These are phyloP conservation scores for Breynia disticha DNA, from an alignment of 441 rosid genomes.

Conservation along the genomic window DNA sequence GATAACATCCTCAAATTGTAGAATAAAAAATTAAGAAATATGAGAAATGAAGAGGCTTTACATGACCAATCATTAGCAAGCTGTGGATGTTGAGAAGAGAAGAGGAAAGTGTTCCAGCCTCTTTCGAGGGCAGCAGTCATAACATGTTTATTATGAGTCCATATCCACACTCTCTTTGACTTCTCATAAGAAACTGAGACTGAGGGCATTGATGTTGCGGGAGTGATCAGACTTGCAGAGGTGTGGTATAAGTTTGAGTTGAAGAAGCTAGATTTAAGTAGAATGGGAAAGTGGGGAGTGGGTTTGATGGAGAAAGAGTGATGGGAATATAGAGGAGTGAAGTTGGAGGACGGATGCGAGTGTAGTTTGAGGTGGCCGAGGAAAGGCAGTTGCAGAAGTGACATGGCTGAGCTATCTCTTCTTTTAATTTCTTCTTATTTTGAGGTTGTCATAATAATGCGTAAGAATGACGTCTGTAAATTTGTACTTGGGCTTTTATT, in stretches of 20 bases:
- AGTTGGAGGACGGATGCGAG: not conserved
- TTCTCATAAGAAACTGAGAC: constrained; percentile 19
- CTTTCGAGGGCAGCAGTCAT: constrained; percentile 80
- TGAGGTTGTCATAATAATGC: too few relatives aligned
- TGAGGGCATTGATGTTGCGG: not conserved
- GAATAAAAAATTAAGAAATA: not conserved
- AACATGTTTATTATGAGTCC: constrained; percentile 65
- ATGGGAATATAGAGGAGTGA: not conserved
- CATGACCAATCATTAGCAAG: constrained; percentile 73
- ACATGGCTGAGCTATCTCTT: not conserved
- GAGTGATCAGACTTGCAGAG: not conserved
- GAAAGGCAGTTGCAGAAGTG: not conserved
- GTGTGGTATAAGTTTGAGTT: not conserved
- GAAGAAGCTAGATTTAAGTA: not conserved
- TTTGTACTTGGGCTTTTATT: too few relatives aligned
- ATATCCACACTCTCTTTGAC: constrained; percentile 69
- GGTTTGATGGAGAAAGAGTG: not conserved
- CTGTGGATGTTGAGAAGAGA: constrained; percentile 28
- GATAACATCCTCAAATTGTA: too few relatives aligned
- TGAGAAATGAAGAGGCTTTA: constrained; percentile 16
- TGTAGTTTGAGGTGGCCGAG: not conserved
- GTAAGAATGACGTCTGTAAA: too few relatives aligned
- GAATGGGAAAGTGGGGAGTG: not conserved
- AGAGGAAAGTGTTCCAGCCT: constrained; percentile 79
- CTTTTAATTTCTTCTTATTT: too few relatives aligned